phyloP scores from a whole-genome alignment of 306 rosid species.

The Canavalia gladiata region DNA sequence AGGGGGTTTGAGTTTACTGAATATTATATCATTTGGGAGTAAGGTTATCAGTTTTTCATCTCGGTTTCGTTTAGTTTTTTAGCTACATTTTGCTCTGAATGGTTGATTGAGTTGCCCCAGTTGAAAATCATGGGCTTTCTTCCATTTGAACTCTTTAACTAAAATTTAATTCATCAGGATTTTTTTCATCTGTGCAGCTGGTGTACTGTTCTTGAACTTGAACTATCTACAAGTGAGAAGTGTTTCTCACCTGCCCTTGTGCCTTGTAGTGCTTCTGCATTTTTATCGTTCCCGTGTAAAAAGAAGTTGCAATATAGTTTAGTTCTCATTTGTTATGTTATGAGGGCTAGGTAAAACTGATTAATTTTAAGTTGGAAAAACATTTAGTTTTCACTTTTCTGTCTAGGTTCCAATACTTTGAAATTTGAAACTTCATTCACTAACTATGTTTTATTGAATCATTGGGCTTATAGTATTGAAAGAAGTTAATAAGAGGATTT shows the following conservation, averaged over 20 bases:
- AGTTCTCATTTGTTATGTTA: slow-evolving; percentile 7
- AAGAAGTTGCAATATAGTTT: neutral
- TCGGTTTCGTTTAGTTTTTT: neutral
- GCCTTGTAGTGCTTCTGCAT: neutral
- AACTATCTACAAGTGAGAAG: neutral
- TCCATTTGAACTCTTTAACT: neutral
- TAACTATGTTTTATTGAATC: neutral
- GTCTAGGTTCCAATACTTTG: neutral
- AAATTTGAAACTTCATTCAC: neutral
- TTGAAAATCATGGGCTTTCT: neutral
- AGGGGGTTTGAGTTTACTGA: neutral
- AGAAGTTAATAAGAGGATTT: neutral
- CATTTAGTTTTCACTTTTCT: neutral
- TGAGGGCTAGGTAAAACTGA: neutral
- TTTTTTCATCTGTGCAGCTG: neutral
- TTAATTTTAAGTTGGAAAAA: neutral
- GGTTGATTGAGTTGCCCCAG: neutral
- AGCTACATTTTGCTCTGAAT: neutral
- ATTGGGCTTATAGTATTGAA: neutral
- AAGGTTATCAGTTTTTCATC: neutral
- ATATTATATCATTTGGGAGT: neutral
- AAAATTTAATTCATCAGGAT: neutral
- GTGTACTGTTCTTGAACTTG: neutral
- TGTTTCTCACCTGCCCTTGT: neutral
- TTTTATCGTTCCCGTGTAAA: neutral